Evolutionary conservation across 1,139 yeast genomes (phyloP).

Genomic region (Yamadazyma diospyri): DNA sequence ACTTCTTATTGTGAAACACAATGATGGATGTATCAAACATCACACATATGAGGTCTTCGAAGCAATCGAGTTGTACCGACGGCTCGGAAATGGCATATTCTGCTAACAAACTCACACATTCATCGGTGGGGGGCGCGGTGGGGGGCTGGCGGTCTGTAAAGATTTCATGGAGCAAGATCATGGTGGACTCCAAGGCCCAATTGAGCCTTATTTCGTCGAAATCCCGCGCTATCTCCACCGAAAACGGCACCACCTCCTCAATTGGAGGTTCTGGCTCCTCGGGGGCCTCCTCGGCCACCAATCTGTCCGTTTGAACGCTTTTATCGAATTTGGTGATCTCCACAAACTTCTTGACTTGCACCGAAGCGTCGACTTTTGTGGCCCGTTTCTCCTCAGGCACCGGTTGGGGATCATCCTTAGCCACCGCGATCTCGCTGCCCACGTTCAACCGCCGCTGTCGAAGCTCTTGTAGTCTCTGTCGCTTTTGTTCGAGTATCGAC

Average conservation of each 20-base stretch:
- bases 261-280: conserved; percentile 6
- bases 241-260: conserved; percentile 1
- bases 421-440: background rate
- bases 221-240: conserved; percentile 1
- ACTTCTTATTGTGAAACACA: conserved; percentile 1
- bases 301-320: conserved; percentile 24
- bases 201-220: conserved; percentile 11
- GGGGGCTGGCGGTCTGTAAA: conserved; percentile 1
- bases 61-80: conserved; percentile 10
- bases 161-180: conserved; percentile 6
- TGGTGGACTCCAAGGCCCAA: conserved; percentile 10
- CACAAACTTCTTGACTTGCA: conserved; percentile 5
- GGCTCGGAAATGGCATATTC: conserved; percentile 3
- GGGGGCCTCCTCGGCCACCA: conserved; percentile 6
- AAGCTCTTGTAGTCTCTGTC: conserved; percentile 40
- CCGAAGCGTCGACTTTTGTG: conserved; percentile 5
- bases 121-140: background rate
- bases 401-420: conserved; percentile 2
- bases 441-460: conserved; percentile 27
- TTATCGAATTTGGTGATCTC: conserved; percentile 28
- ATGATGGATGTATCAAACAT: conserved; percentile 1
- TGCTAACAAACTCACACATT: background rate
- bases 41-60: background rate
- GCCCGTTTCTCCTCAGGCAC: background rate
- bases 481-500: conserved; percentile 37